Conservation (phyloP, 106 monocot species). For the Acorus gramineus region DNA sequence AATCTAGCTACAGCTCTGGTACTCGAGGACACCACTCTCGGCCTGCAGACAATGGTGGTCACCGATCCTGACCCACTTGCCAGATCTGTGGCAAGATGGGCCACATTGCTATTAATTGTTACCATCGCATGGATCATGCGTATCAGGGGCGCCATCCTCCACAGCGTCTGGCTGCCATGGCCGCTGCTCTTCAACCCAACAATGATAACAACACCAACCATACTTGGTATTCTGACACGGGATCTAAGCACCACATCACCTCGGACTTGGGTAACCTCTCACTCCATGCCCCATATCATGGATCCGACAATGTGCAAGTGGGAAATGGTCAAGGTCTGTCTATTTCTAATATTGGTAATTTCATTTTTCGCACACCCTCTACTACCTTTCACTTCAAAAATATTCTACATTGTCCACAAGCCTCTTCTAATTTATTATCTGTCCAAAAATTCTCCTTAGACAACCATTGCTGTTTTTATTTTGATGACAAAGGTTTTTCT, state of each 20-base stretch:
- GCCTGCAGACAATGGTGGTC: no score
- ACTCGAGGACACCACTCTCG: no score
- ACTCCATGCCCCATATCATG: background rate
- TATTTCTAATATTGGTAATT: slow-evolving; percentile 2
- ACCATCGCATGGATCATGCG: no score
- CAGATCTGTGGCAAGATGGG: no score
- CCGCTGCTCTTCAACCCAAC: no score
- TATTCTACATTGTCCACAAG: background rate
- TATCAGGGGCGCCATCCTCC: no score
- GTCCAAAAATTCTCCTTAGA: background rate
- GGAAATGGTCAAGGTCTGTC: slow-evolving; percentile 3
- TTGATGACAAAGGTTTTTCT: slow-evolving; percentile 4
- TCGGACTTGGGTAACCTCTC: background rate
- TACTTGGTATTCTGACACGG: slow-evolving; percentile 1
- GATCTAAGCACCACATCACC: slow-evolving; percentile 2
- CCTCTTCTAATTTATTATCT: background rate
- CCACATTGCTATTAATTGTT: no score
- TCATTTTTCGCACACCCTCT: background rate
- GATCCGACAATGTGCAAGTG: background rate
- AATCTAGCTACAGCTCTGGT: no score
- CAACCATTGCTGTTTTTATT: background rate
- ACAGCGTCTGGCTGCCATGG: no score
- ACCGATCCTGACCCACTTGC: no score
- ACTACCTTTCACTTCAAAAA: background rate
- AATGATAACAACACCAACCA: background rate